Evolutionary conservation across 176 grass and related monocot genomes (phyloP).

Genomic region (Cenchrus fungigraminus): DNA sequence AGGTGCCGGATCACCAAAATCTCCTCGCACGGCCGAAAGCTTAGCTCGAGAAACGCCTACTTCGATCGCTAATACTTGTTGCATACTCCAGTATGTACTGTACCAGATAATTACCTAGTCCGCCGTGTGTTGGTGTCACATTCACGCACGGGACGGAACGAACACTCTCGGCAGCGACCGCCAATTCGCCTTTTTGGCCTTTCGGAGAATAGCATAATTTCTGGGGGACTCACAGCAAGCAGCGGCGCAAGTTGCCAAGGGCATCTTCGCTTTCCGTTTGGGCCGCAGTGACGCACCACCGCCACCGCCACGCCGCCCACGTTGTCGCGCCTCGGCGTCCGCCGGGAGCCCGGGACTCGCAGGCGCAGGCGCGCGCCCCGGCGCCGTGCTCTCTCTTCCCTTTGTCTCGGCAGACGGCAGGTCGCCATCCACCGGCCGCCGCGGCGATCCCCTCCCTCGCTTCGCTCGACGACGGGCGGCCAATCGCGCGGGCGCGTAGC

Average conservation of each 20-base stretch:
- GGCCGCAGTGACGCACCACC: conserved; percentile 1
- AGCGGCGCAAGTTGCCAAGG: conserved; percentile 30
- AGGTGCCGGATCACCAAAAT: neutral
- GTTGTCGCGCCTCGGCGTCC: conserved; percentile 19
- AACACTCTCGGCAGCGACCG: too few species aligned
- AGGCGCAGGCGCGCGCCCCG: neutral
- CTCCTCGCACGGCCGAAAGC: neutral
- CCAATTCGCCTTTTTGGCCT: conserved; percentile 10
- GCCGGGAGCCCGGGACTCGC: neutral
- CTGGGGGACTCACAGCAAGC: neutral
- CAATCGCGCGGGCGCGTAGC: conserved; percentile 21
- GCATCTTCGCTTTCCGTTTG: conserved; percentile 51
- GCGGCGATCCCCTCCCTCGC: conserved; percentile 14
- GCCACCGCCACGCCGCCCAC: too few species aligned
- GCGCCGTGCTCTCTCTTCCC: neutral
- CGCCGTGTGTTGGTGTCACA: neutral
- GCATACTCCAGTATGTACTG: too few species aligned
- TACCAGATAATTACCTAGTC: neutral
- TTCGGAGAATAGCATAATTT: conserved; percentile 32
- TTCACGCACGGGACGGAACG: neutral
- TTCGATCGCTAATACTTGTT: too few species aligned
- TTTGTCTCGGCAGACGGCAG: conserved; percentile 35
- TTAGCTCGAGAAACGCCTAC: too few species aligned
- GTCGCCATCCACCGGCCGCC: conserved; percentile 46
- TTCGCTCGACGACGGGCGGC: neutral